Evolutionary conservation across 352 stramenopile genomes (phyloP), one percentile per base, ranked within the genome.

Genomic region (Globisporangium okanoganense): DNA sequence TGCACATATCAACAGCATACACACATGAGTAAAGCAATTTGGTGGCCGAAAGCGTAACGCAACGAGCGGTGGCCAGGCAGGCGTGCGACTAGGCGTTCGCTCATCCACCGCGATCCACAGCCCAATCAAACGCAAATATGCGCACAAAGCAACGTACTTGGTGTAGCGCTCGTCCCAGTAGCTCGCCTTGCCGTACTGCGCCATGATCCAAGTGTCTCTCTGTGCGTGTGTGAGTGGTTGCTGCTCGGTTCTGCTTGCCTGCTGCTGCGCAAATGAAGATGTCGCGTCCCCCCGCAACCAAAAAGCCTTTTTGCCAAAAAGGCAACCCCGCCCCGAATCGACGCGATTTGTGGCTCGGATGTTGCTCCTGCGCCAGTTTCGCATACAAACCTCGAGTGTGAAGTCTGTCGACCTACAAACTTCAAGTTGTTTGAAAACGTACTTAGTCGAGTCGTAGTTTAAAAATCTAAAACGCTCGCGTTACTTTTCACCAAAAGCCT

Each of bases 141-240:
- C 33, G 12, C 48, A n/a, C n/a, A n/a, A 27, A 18, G 16, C 13
- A 13, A 65, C 85, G 65, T 69, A 96, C 82, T 97, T 97, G 65
- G 91, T 97, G 84, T 98, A 98, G 55, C 92, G 83, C 63, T 97
- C 90, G 60, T 98, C 92, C 92, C 92, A 98, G 77, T 98, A 98
- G 22, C 73, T 91, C 14, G 89, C 88, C 69, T 97, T 97, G 71
- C 91, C 91, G 77, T 96, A 96, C 64, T 96, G 88, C 73, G 88
- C 88, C 88, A 97, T 95, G 18, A 16, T 45, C 5, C n/a, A 50
- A 13, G 48, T 3, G 58, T 38, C 9, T 25, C 16, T 38, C 6
- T 14, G 20, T 33, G 45, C 33, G 16, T 44, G 16, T 2, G 20
- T 45, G 41, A 22, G 10, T n/a, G n/a, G 50, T 31, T 45, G 31